These are phyloP conservation scores for Selaginella moellendorffii DNA, from an alignment of 75 land plant genomes.

Conservation along the genomic window DNA sequence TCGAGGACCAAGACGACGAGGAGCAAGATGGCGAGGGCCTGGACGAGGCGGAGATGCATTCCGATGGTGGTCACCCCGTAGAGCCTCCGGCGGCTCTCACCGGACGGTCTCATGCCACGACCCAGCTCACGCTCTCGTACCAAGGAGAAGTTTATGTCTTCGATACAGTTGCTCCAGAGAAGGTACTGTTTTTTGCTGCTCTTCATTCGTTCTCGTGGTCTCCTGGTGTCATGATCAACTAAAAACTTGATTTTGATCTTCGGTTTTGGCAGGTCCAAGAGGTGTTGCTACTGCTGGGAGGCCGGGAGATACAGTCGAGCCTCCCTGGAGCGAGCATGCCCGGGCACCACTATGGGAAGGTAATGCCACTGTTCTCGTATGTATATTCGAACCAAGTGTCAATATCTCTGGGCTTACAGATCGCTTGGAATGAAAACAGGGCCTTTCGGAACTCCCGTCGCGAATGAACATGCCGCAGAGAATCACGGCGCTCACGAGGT, in stretches of 20 bases:
- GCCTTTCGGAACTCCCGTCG: slow-evolving; percentile 35
- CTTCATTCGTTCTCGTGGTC: too few relatives aligned
- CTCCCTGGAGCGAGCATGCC: slow-evolving; percentile 32
- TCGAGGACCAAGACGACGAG: slow-evolving; percentile 27
- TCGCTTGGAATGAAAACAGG: slow-evolving; percentile 19
- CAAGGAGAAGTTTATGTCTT: slow-evolving; percentile 87
- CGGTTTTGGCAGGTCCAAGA: slow-evolving; percentile 85
- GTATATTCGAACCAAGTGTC: background rate
- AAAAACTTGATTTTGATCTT: too few relatives aligned
- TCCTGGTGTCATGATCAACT: too few relatives aligned
- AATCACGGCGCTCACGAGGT: slow-evolving; percentile 65
- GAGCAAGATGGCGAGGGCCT: slow-evolving; percentile 27
- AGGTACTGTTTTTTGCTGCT: slow-evolving; percentile 28
- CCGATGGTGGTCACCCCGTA: slow-evolving; percentile 27
- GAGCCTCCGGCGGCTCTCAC: slow-evolving; percentile 17
- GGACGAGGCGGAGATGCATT: slow-evolving; percentile 35
- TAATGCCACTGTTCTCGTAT: slow-evolving; percentile 9
- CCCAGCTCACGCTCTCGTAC: slow-evolving; percentile 81
- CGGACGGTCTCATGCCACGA: slow-evolving; percentile 22
- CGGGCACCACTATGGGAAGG: slow-evolving; percentile 40
- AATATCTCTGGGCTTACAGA: background rate
- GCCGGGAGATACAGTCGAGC: slow-evolving; percentile 57
- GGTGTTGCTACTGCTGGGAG: slow-evolving; percentile 66
- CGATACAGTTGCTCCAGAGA: slow-evolving; percentile 82
- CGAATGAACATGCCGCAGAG: slow-evolving; percentile 53